phyloP scores from a whole-genome alignment of 1,139 yeast species.

The Wickerhamiella infanticola region DNA sequence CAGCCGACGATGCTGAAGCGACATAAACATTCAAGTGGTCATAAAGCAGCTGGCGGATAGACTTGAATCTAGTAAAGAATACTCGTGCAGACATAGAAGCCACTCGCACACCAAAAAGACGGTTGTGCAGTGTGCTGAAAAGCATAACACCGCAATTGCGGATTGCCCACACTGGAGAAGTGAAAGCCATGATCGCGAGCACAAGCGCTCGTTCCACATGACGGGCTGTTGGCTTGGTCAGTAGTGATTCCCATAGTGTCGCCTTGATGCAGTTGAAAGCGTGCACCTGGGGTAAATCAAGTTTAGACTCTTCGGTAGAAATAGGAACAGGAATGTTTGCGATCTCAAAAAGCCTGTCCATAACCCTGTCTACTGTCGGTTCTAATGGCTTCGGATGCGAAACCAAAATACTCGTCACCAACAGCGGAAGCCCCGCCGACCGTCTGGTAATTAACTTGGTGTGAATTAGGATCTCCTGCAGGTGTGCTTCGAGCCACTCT shows the following conservation, averaged over 20 bases:
- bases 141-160: conserved; percentile 90
- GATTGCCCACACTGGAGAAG: conserved; percentile 63
- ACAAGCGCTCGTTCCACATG: conserved; percentile 45
- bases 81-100: conserved; percentile 38
- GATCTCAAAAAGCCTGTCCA: conserved; percentile 35
- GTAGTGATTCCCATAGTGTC: conserved; percentile 51
- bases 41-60: conserved; percentile 35
- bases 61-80: conserved; percentile 50
- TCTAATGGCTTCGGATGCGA: conserved; percentile 31
- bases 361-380: conserved; percentile 31
- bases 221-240: conserved; percentile 37
- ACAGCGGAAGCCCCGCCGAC: conserved; percentile 80
- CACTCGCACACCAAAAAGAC: conserved; percentile 48
- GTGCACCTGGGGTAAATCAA: conserved; percentile 82
- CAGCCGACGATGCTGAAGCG: conserved; percentile 5
- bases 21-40: conserved; percentile 23
- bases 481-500: conserved; percentile 41
- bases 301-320: conserved; percentile 32
- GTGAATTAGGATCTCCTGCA: conserved; percentile 38
- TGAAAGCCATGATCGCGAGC: conserved; percentile 46
- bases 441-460: conserved; percentile 67
- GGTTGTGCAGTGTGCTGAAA: conserved; percentile 65
- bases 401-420: conserved; percentile 56
- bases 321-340: conserved; percentile 35
- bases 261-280: conserved; percentile 76